phyloP scores from a whole-genome alignment of 1,139 yeast genomes.

The Magnusiomyces tetraspermus region DNA sequence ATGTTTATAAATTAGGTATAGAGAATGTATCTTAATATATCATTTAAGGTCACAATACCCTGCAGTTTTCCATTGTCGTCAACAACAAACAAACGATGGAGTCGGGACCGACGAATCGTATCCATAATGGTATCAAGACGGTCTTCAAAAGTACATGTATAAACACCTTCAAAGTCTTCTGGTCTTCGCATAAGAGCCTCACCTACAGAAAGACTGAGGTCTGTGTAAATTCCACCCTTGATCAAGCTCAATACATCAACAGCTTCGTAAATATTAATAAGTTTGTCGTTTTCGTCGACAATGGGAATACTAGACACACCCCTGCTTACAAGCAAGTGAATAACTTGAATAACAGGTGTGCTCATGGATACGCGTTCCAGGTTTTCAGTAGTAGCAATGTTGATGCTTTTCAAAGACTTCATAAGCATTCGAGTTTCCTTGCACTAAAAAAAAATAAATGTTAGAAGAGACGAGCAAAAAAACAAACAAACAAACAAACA shows the following conservation, averaged over 20 bases:
- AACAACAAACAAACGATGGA: conserved; percentile 88
- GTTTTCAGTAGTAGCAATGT: conserved; percentile 51
- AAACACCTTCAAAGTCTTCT: conserved; percentile 96
- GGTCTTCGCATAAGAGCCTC: conserved; percentile 92
- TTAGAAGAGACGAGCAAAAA: not conserved
- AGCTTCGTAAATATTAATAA: conserved; percentile 90
- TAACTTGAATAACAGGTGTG: conserved; percentile 92
- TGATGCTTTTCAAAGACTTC: conserved; percentile 63
- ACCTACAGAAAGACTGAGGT: conserved; percentile 84
- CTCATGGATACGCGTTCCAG: conserved; percentile 78
- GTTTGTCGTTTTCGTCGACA: conserved; percentile 62
- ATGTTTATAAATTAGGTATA: too few species aligned
- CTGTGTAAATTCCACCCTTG: conserved; percentile 91
- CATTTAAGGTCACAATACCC: conserved; percentile 87
- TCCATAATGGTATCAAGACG: conserved; percentile 86
- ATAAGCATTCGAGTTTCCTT: conserved; percentile 82
- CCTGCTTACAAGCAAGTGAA: conserved; percentile 65
- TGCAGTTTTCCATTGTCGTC: conserved; percentile 67
- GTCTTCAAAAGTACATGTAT: conserved; percentile 86
- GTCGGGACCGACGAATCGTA: conserved; percentile 80
- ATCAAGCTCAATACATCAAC: conserved; percentile 88
- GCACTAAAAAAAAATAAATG: conserved; percentile 39
- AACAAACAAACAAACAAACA: not conserved
- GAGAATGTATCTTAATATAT: conserved; percentile 73
- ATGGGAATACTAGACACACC: conserved; percentile 91